Percentiles rank a stretch among this genome's conserved stretches.
phyloP scores from a whole-genome alignment of 768 basidiomycete genomes.

The Macrolepiota dolichaula region DNA sequence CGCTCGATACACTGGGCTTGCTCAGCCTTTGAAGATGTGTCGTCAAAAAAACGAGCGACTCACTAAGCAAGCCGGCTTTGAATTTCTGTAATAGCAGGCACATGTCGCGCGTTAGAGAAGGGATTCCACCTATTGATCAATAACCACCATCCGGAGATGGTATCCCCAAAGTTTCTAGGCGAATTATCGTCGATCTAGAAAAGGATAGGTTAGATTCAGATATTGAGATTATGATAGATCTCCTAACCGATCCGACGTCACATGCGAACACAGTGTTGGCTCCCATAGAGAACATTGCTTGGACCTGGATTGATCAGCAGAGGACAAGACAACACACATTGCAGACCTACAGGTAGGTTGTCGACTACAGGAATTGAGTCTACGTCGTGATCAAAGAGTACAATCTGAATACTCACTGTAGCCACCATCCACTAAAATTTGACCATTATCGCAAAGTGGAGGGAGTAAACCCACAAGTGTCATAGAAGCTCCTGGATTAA shows the following conservation, averaged over 20 bases:
- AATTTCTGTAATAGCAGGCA: constrained; percentile 91
- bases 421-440: constrained; percentile 87
- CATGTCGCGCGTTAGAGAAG: constrained; percentile 69
- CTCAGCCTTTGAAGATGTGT: neutral
- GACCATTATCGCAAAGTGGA: constrained; percentile 91
- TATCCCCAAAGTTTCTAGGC: constrained; percentile 91
- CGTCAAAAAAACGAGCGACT: constrained; percentile 27
- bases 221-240: neutral
- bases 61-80: constrained; percentile 95
- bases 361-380: constrained; percentile 54
- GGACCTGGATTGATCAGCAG: constrained; percentile 49
- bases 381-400: neutral
- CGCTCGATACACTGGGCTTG: constrained; percentile 79
- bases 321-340: neutral
- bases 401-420: constrained; percentile 56
- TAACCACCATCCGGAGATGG: constrained; percentile 95
- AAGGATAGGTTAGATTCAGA: constrained; percentile 3
- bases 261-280: constrained; percentile 87
- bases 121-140: constrained; percentile 92
- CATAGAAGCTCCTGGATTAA: constrained; percentile 83
- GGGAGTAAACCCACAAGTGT: constrained; percentile 93
- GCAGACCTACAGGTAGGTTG: constrained; percentile 70
- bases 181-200: constrained; percentile 88
- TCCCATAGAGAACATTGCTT: constrained; percentile 90
- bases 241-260: constrained; percentile 86